Evolutionary conservation across 306 rosid species (phyloP).

Genomic region (Abrus precatorius): DNA sequence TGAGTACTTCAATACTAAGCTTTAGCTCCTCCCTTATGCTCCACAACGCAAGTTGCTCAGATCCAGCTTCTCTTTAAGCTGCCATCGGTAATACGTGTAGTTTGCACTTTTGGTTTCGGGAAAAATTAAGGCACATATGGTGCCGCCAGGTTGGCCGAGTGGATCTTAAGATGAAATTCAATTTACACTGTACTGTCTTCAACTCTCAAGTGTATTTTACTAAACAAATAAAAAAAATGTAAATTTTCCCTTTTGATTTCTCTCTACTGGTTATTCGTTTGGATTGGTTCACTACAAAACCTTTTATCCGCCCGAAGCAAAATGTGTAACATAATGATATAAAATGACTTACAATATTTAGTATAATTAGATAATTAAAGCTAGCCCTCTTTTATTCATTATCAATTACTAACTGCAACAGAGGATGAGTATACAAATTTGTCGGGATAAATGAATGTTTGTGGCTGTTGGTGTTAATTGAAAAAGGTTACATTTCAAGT

Average conservation of each 20-base stretch:
- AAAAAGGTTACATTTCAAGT: too few relatives aligned
- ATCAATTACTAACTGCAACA: too few relatives aligned
- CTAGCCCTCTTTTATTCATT: too few relatives aligned
- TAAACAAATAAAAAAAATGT: background rate
- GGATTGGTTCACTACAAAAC: background rate
- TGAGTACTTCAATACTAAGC: conserved; percentile 22
- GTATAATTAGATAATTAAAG: too few relatives aligned
- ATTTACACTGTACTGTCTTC: too few relatives aligned
- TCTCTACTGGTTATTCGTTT: background rate
- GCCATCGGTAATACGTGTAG: background rate
- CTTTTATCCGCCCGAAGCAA: background rate
- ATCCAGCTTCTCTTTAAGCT: background rate
- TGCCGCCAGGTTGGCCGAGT: background rate
- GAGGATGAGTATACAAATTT: too few relatives aligned
- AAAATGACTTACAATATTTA: too few relatives aligned
- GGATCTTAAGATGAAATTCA: background rate
- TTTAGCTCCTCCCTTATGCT: conserved; percentile 12
- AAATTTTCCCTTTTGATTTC: background rate
- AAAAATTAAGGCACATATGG: background rate
- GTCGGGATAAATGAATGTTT: too few relatives aligned
- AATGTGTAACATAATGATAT: too few relatives aligned
- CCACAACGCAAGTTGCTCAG: conserved; percentile 18
- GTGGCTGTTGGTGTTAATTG: too few relatives aligned
- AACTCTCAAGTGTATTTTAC: background rate
- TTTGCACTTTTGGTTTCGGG: background rate